Evolutionary conservation across 2,329 filamentous ascomycete genomes (phyloP).

Genomic region (Domatiomyces globalis): DNA sequence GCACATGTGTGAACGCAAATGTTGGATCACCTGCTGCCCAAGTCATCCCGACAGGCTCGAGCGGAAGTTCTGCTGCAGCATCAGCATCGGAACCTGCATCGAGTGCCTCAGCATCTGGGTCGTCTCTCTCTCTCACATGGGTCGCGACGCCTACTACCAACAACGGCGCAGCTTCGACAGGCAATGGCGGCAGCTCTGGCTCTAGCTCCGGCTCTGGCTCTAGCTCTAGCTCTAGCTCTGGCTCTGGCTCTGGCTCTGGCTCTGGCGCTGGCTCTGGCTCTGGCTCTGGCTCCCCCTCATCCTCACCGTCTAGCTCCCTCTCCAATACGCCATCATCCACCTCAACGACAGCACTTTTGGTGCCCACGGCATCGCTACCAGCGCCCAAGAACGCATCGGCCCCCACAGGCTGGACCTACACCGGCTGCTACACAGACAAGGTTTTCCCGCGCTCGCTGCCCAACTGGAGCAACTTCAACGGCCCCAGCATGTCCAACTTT

Average conservation of each 20-base stretch:
- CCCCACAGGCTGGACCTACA: constrained; percentile 10
- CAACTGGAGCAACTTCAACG: constrained; percentile 29
- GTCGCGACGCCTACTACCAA: not conserved
- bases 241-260: not conserved
- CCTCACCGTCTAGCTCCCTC: not conserved
- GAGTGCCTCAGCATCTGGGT: not conserved
- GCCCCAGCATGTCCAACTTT: constrained; percentile 29
- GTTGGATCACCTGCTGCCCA: not conserved
- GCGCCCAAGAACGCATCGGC: not conserved
- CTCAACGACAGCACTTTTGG: not conserved
- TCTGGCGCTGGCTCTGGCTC: not conserved
- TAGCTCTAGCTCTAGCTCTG: not conserved
- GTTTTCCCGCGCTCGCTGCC: constrained; percentile 26
- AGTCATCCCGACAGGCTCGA: not conserved
- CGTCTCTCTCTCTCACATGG: not conserved
- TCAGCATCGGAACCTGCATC: not conserved
- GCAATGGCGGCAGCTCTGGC: not conserved
- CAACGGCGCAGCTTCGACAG: not conserved
- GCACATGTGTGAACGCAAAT: constrained; percentile 12
- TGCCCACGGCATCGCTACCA: not conserved
- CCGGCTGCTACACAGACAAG: constrained; percentile 33
- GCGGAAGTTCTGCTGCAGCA: not conserved
- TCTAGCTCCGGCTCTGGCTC: not conserved
- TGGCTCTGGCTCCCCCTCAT: not conserved
- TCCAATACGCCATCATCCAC: not conserved